A percentile compares a stretch with the other conserved stretches of the same genome.
phyloP scores from a whole-genome alignment of 2,329 filamentous ascomycete genomes.

The Fusarium hainanense region DNA sequence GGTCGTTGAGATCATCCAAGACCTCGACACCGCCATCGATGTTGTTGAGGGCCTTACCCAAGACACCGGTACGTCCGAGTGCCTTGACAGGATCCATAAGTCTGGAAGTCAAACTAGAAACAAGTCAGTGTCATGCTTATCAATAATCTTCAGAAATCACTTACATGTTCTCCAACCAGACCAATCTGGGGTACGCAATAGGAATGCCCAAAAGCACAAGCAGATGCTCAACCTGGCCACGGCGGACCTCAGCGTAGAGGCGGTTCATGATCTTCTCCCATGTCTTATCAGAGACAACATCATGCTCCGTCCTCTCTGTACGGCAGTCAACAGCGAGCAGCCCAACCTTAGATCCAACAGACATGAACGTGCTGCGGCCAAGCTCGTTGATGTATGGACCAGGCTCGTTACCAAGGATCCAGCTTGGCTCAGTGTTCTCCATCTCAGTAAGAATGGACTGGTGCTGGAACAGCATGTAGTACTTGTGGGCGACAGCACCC shows the following conservation, averaged over 20 bases:
- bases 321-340: conserved; percentile 91
- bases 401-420: conserved; percentile 81
- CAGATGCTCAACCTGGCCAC: conserved; percentile 88
- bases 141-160: conserved; percentile 44
- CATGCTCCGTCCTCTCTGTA: conserved; percentile 86
- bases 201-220: conserved; percentile 88
- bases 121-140: conserved; percentile 46
- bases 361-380: conserved; percentile 88
- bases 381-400: conserved; percentile 92
- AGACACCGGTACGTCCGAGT: conserved; percentile 81
- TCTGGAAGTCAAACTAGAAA: conserved; percentile 78
- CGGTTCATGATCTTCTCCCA: conserved; percentile 90
- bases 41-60: conserved; percentile 85
- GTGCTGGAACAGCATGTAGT: conserved; percentile 98
- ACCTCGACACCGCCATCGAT: conserved; percentile 94
- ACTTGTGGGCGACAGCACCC: conserved; percentile 94
- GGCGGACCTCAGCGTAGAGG: conserved; percentile 82
- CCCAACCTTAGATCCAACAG: conserved; percentile 79
- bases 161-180: conserved; percentile 78
- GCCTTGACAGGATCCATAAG: conserved; percentile 91
- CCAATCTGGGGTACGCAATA: conserved; percentile 80
- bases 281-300: conserved; percentile 82
- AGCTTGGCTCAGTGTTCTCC: conserved; percentile 86
- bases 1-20: conserved; percentile 90
- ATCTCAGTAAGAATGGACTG: conserved; percentile 87